Percentiles rank a stretch among this genome's conserved stretches.
Evolutionary conservation across 108 stramenopile species (phyloP).

Genomic region (Cyclotella sp.): DNA sequence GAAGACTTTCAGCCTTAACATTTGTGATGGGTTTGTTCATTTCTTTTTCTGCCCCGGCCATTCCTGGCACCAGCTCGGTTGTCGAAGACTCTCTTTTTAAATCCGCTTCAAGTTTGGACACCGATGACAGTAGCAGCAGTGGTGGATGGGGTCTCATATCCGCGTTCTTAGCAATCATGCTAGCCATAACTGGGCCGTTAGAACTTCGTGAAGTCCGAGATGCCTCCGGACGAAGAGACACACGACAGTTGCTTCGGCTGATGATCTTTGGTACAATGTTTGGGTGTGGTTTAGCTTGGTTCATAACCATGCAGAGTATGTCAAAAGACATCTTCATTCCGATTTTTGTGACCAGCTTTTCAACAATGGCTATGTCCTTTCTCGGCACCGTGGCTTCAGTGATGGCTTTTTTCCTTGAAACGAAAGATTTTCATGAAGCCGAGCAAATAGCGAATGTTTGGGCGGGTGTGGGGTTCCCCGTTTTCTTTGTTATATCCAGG

Average conservation of each 20-base stretch:
- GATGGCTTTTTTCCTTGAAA: slow-evolving; percentile 74
- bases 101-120: slow-evolving; percentile 33
- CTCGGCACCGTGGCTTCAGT: slow-evolving; percentile 78
- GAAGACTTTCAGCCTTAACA: slow-evolving; percentile 62
- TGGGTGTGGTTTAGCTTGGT: slow-evolving; percentile 84
- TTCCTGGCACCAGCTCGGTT: slow-evolving; percentile 45
- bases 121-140: slow-evolving; percentile 25
- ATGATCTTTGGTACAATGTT: slow-evolving; percentile 85
- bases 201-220: slow-evolving; percentile 73
- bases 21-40: slow-evolving; percentile 73
- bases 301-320: slow-evolving; percentile 80
- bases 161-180: slow-evolving; percentile 70
- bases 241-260: slow-evolving; percentile 65
- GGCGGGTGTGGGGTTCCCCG: slow-evolving; percentile 56
- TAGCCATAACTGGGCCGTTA: slow-evolving; percentile 82
- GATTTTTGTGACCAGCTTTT: slow-evolving; percentile 59
- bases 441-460: slow-evolving; percentile 70
- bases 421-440: slow-evolving; percentile 72
- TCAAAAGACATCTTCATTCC: slow-evolving; percentile 65
- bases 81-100: slow-evolving; percentile 47
- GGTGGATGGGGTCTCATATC: slow-evolving; percentile 84
- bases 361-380: slow-evolving; percentile 74
- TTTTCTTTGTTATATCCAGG: slow-evolving; percentile 60
- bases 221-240: slow-evolving; percentile 68
- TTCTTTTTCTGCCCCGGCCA: slow-evolving; percentile 68